A percentile compares a stretch with the other conserved stretches of the same genome.
These are phyloP conservation scores for Serendipita sp. DNA, from an alignment of 768 basidiomycete genomes.

Conservation along the genomic window DNA sequence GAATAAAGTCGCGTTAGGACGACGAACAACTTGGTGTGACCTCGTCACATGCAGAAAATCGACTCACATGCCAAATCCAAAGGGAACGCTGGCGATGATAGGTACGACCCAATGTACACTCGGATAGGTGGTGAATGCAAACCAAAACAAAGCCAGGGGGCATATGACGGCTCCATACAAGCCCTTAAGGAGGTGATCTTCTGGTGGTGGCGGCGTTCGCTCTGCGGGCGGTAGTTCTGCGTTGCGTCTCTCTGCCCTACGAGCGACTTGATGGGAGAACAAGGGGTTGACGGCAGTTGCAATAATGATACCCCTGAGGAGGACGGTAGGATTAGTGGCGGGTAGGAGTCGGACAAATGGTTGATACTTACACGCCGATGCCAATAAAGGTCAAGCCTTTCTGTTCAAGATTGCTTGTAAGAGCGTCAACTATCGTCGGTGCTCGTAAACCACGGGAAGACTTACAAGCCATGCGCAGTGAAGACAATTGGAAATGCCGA, in stretches of 20 bases:
- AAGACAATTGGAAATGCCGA: conserved; percentile 20
- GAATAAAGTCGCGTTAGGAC: too few relatives aligned
- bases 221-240: conserved; percentile 7
- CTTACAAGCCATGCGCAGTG: conserved; percentile 19
- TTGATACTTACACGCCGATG: conserved; percentile 12
- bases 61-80: conserved; percentile 32
- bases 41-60: conserved; percentile 11
- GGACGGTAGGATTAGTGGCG: too few relatives aligned
- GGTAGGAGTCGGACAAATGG: conserved; percentile 5
- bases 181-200: conserved; percentile 48
- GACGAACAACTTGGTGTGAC: neutral
- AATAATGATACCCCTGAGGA: neutral
- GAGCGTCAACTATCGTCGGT: neutral
- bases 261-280: neutral
- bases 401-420: conserved; percentile 12
- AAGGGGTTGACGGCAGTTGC: neutral
- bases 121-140: conserved; percentile 37
- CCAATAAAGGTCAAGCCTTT: conserved; percentile 19
- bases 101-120: conserved; percentile 33
- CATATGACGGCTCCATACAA: conserved; percentile 50
- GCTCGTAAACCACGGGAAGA: neutral
- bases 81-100: conserved; percentile 28
- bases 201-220: conserved; percentile 36
- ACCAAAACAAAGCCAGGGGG: conserved; percentile 40
- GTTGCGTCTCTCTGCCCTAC: neutral